These are phyloP conservation scores for Tephrocybe sp. DNA, from an alignment of 768 basidiomycete species.

Conservation along the genomic window DNA sequence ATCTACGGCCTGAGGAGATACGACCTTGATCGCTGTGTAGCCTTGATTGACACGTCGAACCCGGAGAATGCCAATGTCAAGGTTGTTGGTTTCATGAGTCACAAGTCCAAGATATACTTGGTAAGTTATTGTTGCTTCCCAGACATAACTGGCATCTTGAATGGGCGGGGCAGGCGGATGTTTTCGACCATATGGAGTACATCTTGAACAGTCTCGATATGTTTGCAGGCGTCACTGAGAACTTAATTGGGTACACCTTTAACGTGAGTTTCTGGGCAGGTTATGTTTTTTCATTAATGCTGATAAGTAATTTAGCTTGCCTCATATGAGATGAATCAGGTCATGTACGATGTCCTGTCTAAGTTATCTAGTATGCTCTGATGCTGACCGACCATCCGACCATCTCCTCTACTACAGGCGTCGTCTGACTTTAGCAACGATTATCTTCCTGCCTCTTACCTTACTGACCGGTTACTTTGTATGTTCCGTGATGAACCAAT, in stretches of 20 bases:
- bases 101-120: conserved; percentile 68
- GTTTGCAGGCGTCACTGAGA: conserved; percentile 70
- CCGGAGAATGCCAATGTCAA: conserved; percentile 35
- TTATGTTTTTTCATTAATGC: not conserved
- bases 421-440: conserved; percentile 64
- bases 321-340: conserved; percentile 75
- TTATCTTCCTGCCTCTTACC: conserved; percentile 71
- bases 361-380: conserved; percentile 17
- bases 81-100: conserved; percentile 63
- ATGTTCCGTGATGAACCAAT: conserved; percentile 21
- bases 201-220: conserved; percentile 70
- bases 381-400: too few relatives aligned
- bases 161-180: conserved; percentile 52
- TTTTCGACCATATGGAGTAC: conserved; percentile 76
- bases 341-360: conserved; percentile 46
- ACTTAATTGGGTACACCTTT: conserved; percentile 73
- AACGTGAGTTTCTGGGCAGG: conserved; percentile 58
- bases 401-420: conserved; percentile 41
- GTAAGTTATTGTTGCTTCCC: conserved; percentile 31
- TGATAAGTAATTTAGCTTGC: conserved; percentile 46
- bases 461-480: conserved; percentile 77
- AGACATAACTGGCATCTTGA: not conserved
- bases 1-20: conserved; percentile 70
- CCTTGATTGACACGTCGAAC: conserved; percentile 49
- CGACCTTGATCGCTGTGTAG: conserved; percentile 66